Evolutionary conservation across 139 green algal genomes (phyloP), one percentile per base, ranked within the genome.

Genomic region (Spirogloea muscicola): DNA sequence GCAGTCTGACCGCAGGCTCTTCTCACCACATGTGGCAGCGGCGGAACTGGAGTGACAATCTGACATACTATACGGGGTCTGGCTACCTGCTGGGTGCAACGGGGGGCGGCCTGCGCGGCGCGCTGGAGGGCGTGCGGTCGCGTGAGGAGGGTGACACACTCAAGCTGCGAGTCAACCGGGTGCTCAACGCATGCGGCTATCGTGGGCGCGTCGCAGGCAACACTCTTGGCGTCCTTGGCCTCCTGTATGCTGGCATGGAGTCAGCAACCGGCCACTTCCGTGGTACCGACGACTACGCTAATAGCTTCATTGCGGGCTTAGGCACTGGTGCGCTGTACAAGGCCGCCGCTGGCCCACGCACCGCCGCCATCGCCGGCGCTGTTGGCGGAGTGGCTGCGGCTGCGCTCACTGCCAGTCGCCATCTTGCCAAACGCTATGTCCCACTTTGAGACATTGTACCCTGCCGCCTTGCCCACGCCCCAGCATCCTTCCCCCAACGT

Each of bases 191-290:
- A 65, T 41, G 72, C 0, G 73, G 73, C 6, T 33, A 84, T 60
- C 48, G 51, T 34, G 73, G 73, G 33, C 25, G 73, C 25, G 60
- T 46, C 2, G 72, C 55, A 25, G 76, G 74, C 3, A 83, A 83
- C 74, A 79, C 59, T 18, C 38, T 85, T 31, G 76, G 76, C 10
- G 66, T 83, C 34, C 42, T 83, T 4, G 76, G 76, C 21, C 41
- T 83, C n/a, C 49, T 83, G 13, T 83, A 83, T 18, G 49, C 49
- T 5, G 73, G 78, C 27, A 81, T 76, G 21, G 76, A 83, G 48
- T 58, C 58, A 7, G 51, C 21, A 2, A 40, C 37, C n/a, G 31
- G 40, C 31, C 52, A 83, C 49, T 79, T 72, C 18, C 36, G 73
- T 9, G 70, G 69, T 10, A 21, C n/a, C 27, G 70, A 79, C 38